Percentiles rank a stretch among this genome's conserved stretches.
These are phyloP conservation scores for Aureobasidium musti DNA, from an alignment of 2,329 filamentous ascomycete genomes.

Conservation along the genomic window DNA sequence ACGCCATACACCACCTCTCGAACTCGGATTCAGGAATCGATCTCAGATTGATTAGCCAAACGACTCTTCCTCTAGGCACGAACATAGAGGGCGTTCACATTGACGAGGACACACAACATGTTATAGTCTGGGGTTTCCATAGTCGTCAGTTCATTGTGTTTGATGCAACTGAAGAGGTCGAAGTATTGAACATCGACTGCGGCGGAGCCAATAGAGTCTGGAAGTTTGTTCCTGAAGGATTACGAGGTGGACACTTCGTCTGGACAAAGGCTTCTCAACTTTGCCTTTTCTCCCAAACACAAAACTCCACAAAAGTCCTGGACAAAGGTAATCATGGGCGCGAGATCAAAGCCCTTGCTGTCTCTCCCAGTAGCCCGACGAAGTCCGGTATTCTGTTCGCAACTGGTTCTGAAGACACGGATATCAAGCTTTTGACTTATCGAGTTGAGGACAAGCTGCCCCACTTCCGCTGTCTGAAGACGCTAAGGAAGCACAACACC, in stretches of 20 bases:
- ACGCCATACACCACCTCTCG: conserved; percentile 61
- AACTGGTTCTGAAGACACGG: conserved; percentile 70
- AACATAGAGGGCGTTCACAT: conserved; percentile 75
- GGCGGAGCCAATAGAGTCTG: conserved; percentile 83
- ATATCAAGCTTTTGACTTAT: conserved; percentile 67
- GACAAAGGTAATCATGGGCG: conserved; percentile 73
- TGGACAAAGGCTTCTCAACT: conserved; percentile 68
- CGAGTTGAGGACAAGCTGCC: background rate
- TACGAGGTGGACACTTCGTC: conserved; percentile 59
- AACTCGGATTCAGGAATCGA: conserved; percentile 34
- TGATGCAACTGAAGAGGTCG: conserved; percentile 70
- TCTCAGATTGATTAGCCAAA: conserved; percentile 65
- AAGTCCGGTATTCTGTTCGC: conserved; percentile 53
- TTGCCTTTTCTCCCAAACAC: background rate
- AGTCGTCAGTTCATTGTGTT: conserved; percentile 78
- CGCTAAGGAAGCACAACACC: conserved; percentile 74
- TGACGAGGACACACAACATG: conserved; percentile 49
- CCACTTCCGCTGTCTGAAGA: conserved; percentile 57
- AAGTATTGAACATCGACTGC: conserved; percentile 73
- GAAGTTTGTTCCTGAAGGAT: conserved; percentile 52
- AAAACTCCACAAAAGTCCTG: conserved; percentile 28
- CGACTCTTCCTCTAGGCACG: conserved; percentile 69
- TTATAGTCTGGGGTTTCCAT: conserved; percentile 79
- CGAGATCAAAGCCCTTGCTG: conserved; percentile 71
- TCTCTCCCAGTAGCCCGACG: conserved; percentile 40